These are phyloP conservation scores for Melastoma candidum DNA, from an alignment of 441 rosid species.

Conservation along the genomic window DNA sequence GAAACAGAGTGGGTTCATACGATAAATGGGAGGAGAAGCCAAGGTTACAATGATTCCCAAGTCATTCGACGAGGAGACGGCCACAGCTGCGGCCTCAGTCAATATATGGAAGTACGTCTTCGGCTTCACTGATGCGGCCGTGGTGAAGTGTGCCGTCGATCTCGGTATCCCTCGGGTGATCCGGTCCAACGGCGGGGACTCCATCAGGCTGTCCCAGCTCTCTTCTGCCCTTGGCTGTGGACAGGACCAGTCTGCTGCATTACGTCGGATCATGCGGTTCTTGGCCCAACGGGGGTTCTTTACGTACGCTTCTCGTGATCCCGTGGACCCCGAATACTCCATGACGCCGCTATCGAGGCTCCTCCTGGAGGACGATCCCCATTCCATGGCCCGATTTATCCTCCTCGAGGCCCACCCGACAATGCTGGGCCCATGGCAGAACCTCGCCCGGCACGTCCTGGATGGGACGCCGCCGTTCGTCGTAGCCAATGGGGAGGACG, in stretches of 20 bases:
- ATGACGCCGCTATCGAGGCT: slow-evolving; percentile 56
- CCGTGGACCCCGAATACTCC: slow-evolving; percentile 19
- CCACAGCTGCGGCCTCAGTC: slow-evolving; percentile 18
- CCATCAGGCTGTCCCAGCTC: slow-evolving; percentile 39
- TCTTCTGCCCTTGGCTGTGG: slow-evolving; percentile 38
- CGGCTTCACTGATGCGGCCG: slow-evolving; percentile 46
- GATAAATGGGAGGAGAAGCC: too few relatives aligned
- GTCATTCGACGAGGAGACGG: slow-evolving; percentile 25
- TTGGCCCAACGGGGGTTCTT: slow-evolving; percentile 38
- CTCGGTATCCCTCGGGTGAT: slow-evolving; percentile 58
- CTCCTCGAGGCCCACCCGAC: slow-evolving; percentile 34
- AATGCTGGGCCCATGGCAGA: slow-evolving; percentile 52
- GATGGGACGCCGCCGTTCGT: slow-evolving; percentile 28
- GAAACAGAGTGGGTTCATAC: too few relatives aligned
- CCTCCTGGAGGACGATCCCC: slow-evolving; percentile 26
- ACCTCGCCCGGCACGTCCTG: slow-evolving; percentile 23
- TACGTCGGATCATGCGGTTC: slow-evolving; percentile 58
- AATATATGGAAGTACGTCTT: slow-evolving; percentile 50
- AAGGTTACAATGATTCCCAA: too few relatives aligned
- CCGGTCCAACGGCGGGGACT: slow-evolving; percentile 28
- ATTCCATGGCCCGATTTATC: slow-evolving; percentile 29
- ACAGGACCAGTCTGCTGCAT: slow-evolving; percentile 21
- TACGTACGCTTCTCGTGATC: slow-evolving; percentile 22
- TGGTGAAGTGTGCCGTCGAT: slow-evolving; percentile 64
- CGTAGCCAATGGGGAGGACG: slow-evolving; percentile 37